Evolutionary conservation across 306 rosid genomes (phyloP).

Genomic region (barrel medic (Medicago truncatula)): DNA sequence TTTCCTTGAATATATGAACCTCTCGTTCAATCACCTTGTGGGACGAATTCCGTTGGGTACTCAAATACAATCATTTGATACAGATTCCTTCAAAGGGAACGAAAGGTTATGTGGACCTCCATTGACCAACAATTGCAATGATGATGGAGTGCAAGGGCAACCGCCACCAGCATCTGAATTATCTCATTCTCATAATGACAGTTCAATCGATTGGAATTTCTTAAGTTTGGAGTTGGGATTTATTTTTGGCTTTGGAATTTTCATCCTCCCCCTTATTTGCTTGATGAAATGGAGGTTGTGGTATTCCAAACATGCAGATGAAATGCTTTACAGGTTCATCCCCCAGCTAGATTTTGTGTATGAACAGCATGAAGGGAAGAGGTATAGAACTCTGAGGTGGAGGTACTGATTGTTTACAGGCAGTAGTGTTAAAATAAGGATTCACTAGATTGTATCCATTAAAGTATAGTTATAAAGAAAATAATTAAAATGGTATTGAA

Average conservation of each 20-base stretch:
- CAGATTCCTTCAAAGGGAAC: conserved; percentile 44
- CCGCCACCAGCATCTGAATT: background rate
- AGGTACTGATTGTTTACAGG: no score
- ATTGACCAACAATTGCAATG: background rate
- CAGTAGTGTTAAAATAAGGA: no score
- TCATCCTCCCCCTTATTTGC: conserved; percentile 36
- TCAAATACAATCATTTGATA: conserved; percentile 47
- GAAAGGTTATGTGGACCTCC: conserved; percentile 28
- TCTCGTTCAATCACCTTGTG: conserved; percentile 43
- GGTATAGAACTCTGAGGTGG: no score
- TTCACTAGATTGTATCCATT: no score
- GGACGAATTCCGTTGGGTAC: conserved; percentile 44
- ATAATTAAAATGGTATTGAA: no score
- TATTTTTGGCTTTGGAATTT: conserved; percentile 37
- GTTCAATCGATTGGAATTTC: conserved; percentile 40
- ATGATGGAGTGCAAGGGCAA: background rate
- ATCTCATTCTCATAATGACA: background rate
- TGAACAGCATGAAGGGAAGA: no score
- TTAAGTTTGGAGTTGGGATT: conserved; percentile 44
- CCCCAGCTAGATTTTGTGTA: no score
- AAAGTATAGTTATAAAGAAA: no score
- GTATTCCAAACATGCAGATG: conserved; percentile 16
- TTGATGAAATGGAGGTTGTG: conserved; percentile 41
- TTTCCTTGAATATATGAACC: conserved; percentile 45
- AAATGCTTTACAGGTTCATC: no score